Evolutionary conservation across 176 grass and related monocot species (phyloP).

Genomic region (Oryza officinalis): DNA sequence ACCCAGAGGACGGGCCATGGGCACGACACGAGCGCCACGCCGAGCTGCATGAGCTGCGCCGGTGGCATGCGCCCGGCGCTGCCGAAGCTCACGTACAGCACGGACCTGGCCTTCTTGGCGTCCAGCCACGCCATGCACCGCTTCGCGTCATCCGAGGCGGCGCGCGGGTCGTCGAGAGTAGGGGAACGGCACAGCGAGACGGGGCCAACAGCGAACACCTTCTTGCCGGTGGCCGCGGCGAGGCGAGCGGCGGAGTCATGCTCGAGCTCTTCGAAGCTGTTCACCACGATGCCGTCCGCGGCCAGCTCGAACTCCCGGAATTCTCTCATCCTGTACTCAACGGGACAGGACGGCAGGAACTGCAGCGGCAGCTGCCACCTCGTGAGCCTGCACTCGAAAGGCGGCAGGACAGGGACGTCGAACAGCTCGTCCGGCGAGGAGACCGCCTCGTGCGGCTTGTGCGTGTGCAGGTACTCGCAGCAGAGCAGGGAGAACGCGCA

Average conservation of each 20-base stretch:
- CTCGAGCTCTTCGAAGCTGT: conserved; percentile 65
- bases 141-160: conserved; percentile 13
- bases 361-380: conserved; percentile 45
- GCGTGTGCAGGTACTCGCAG: conserved; percentile 35
- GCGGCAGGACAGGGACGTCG: conserved; percentile 43
- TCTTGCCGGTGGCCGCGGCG: conserved; percentile 41
- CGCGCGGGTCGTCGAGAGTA: neutral
- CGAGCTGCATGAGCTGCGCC: conserved; percentile 54
- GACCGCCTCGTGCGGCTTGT: conserved; percentile 42
- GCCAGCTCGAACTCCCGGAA: conserved; percentile 39
- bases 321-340: neutral
- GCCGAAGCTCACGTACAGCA: conserved; percentile 74
- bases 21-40: conserved; percentile 48
- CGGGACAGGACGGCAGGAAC: conserved; percentile 34
- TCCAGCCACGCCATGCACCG: conserved; percentile 62
- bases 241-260: conserved; percentile 25
- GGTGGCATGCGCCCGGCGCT: conserved; percentile 49
- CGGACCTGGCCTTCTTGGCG: conserved; percentile 46
- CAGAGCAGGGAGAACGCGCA: conserved; percentile 48
- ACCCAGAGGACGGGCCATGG: conserved; percentile 60
- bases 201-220: conserved; percentile 54
- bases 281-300: conserved; percentile 65
- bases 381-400: conserved; percentile 34
- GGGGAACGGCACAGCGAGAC: conserved; percentile 41
- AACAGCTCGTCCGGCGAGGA: conserved; percentile 37